These are phyloP conservation scores for Chimonanthus salicifolius DNA, from an alignment of 164 flowering plant genomes.

Conservation along the genomic window DNA sequence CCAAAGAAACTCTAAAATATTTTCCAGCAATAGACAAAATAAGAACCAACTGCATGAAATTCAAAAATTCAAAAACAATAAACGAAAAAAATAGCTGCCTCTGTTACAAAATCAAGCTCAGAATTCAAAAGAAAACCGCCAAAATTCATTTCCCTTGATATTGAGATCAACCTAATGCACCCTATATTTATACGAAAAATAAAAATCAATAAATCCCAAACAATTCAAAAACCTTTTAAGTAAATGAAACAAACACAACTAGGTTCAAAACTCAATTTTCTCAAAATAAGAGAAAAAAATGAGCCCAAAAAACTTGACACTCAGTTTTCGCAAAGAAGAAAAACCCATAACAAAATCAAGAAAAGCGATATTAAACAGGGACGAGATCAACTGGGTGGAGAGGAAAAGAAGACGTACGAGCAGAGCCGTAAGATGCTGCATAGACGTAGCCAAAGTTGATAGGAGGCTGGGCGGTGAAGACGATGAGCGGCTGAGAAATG, in stretches of 20 bases:
- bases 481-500: slow-evolving; percentile 7
- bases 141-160: too few relatives aligned
- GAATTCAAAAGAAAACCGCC: too few relatives aligned
- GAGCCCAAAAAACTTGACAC: too few relatives aligned
- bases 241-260: background rate
- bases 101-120: too few relatives aligned
- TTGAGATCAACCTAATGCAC: too few relatives aligned
- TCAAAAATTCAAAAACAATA: too few relatives aligned
- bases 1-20: too few relatives aligned
- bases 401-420: slow-evolving; percentile 24
- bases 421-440: slow-evolving; percentile 38
- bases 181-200: too few relatives aligned
- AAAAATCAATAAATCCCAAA: too few relatives aligned
- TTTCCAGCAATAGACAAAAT: too few relatives aligned
- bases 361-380: background rate
- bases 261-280: background rate
- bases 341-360: background rate
- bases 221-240: background rate
- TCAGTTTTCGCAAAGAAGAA: background rate
- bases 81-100: too few relatives aligned
- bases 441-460: slow-evolving; percentile 20
- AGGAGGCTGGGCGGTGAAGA: slow-evolving; percentile 17
- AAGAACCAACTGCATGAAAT: too few relatives aligned
- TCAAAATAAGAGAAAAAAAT: background rate
- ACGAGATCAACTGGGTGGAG: background rate